phyloP scores from a whole-genome alignment of 805 yeast genomes.

The Saccharomycopsis selenospora region DNA sequence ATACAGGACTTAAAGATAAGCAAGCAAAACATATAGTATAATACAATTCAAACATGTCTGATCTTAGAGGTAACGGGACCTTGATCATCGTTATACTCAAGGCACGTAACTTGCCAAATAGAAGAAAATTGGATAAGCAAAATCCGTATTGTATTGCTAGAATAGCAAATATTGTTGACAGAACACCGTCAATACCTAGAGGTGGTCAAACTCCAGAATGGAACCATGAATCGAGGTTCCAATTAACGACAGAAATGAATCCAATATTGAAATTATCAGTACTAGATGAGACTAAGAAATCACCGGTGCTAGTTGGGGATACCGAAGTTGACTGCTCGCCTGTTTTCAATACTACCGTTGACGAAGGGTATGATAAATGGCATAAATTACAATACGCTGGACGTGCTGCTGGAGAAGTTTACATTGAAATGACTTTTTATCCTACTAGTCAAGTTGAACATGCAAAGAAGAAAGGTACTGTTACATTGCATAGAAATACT shows the following conservation, averaged over 20 bases:
- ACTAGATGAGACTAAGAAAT: slow-evolving; percentile 75
- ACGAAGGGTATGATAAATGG: slow-evolving; percentile 84
- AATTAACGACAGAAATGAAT: slow-evolving; percentile 53
- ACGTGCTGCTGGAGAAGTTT: slow-evolving; percentile 80
- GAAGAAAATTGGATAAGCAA: slow-evolving; percentile 84
- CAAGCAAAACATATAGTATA: background rate
- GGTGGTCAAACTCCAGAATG: slow-evolving; percentile 95
- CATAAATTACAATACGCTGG: slow-evolving; percentile 59
- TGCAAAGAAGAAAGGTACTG: slow-evolving; percentile 14
- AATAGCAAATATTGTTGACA: slow-evolving; percentile 72
- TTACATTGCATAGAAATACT: slow-evolving; percentile 15
- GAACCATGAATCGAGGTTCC: slow-evolving; percentile 68
- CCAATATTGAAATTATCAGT: slow-evolving; percentile 64
- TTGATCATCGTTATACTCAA: slow-evolving; percentile 70
- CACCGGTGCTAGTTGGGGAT: slow-evolving; percentile 84
- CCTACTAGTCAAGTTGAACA: slow-evolving; percentile 36
- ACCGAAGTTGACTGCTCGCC: slow-evolving; percentile 69
- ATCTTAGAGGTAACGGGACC: slow-evolving; percentile 37
- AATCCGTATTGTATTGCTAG: slow-evolving; percentile 83
- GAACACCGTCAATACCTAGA: slow-evolving; percentile 67
- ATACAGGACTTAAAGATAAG: too few species aligned
- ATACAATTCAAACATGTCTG: slow-evolving; percentile 21
- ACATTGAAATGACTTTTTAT: slow-evolving; percentile 86
- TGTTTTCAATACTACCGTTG: slow-evolving; percentile 57
- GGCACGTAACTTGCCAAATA: slow-evolving; percentile 81